These are phyloP conservation scores for Rhodamnia rubescens DNA, from an alignment of 345 rosid genomes.

Conservation along the genomic window DNA sequence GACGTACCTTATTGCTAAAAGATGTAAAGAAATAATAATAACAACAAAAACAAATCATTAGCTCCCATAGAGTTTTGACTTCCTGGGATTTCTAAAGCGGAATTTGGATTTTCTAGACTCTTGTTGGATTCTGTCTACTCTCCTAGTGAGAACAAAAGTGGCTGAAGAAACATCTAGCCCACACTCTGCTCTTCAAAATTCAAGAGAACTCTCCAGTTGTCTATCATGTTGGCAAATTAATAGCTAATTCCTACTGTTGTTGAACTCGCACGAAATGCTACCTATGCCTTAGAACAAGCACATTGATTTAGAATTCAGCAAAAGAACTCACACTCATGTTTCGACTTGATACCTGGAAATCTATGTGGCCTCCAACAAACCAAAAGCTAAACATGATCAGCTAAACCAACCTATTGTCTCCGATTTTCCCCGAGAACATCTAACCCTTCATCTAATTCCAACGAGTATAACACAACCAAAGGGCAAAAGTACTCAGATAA, in stretches of 20 bases:
- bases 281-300: background rate
- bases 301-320: background rate
- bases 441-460: background rate
- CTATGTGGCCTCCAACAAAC: background rate
- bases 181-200: background rate
- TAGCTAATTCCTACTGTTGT: background rate
- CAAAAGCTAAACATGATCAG: background rate
- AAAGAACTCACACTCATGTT: background rate
- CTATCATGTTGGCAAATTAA: background rate
- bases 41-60: too few relatives aligned
- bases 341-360: background rate
- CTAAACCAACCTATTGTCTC: background rate
- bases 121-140: background rate
- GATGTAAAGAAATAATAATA: too few relatives aligned
- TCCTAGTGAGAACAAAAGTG: background rate
- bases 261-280: background rate
- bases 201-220: background rate
- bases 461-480: background rate
- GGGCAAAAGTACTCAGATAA: background rate
- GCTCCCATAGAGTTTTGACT: too few relatives aligned
- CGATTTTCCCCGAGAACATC: background rate
- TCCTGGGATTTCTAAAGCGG: too few relatives aligned
- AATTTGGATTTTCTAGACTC: background rate
- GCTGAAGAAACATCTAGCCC: background rate
- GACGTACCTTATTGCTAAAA: too few relatives aligned